Evolutionary conservation across 306 rosid species (phyloP), one percentile per base, ranked within the genome.

Genomic region (Sindora glabra): DNA sequence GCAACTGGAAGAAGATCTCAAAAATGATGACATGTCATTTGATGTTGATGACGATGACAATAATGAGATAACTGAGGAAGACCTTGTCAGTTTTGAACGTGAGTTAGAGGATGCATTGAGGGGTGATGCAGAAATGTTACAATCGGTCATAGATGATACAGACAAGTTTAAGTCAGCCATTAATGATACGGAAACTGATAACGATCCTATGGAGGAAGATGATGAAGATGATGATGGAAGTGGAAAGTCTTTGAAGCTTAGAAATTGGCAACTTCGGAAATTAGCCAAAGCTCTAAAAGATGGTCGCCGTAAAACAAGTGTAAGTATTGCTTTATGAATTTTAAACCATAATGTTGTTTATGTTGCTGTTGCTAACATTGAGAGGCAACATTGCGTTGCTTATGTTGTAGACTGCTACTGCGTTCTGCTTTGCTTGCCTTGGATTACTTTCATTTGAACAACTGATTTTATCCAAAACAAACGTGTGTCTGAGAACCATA

Each of bases 271-370:
- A 63, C 56, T 83, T 22, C 72, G 84, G 76, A 77, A 82, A 74
- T 68, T 92, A 75, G 99, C 99, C 13, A 60, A 56, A 26, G 99
- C 86, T 55, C 74, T 92, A 16, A 92, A 80, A 81, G 51, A 47
- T 33, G 99, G 99, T 44, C 89, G 95, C 44, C 92, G 96, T 1
- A 89, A 89, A 86, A 78, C 82, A 19, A 84, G 86, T 42, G 95
- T 89, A 78, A 46, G 95, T 50, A 22, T 17, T 25, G 11, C 16
- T 59, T 12, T 63, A 4, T 13, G 63, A 21, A 14, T 30, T 45
- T 71, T 39, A n/a, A n/a, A 5, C 19, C 59, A 5, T 15, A 48
- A 41, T 36, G 24, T 32, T 19, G 53, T 6, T 58, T 39, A 24
- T 32, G 19, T 23, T 12, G 10, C 13, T 67, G 39, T 45, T 34